Conservation (phyloP, 805 yeast genomes). For the Yarrowia sp. region DNA sequence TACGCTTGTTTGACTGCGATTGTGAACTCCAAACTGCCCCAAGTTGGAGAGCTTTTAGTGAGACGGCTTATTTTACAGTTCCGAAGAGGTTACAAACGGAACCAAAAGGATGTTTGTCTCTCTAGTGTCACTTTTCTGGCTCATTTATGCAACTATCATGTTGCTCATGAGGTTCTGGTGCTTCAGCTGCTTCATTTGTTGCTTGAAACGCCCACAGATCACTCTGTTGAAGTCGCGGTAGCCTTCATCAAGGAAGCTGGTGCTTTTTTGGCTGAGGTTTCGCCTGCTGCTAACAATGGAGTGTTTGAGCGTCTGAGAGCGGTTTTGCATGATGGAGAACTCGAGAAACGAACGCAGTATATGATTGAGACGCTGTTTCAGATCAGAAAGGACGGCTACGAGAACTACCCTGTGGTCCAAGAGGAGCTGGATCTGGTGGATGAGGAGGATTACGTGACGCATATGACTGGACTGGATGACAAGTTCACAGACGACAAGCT, state of each 20-base stretch:
- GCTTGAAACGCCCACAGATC: constrained; percentile 59
- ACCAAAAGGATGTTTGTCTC: constrained; percentile 56
- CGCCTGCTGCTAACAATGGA: constrained; percentile 56
- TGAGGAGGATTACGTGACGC: constrained; percentile 66
- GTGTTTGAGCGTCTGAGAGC: constrained; percentile 67
- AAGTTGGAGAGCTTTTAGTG: constrained; percentile 65
- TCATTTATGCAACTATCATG: constrained; percentile 67
- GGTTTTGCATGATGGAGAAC: constrained; percentile 62
- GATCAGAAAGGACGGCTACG: constrained; percentile 56
- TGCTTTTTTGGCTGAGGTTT: constrained; percentile 54
- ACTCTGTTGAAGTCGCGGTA: constrained; percentile 62
- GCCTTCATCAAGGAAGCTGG: constrained; percentile 63
- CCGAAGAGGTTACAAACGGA: constrained; percentile 58
- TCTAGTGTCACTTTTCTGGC: constrained; percentile 61
- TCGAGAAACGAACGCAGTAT: constrained; percentile 55
- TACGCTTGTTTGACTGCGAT: constrained; percentile 66
- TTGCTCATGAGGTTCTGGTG: constrained; percentile 61
- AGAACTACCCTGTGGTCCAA: constrained; percentile 52
- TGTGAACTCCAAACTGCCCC: constrained; percentile 71
- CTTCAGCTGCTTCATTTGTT: constrained; percentile 62
- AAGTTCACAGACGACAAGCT: constrained; percentile 56
- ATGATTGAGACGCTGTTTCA: constrained; percentile 61
- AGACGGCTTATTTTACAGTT: constrained; percentile 65
- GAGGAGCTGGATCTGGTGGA: constrained; percentile 65
- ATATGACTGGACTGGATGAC: constrained; percentile 63